Base-by-base conservation (phyloP, 1,139 yeast genomes). In the Saccharomyces hybrid region DNA sequence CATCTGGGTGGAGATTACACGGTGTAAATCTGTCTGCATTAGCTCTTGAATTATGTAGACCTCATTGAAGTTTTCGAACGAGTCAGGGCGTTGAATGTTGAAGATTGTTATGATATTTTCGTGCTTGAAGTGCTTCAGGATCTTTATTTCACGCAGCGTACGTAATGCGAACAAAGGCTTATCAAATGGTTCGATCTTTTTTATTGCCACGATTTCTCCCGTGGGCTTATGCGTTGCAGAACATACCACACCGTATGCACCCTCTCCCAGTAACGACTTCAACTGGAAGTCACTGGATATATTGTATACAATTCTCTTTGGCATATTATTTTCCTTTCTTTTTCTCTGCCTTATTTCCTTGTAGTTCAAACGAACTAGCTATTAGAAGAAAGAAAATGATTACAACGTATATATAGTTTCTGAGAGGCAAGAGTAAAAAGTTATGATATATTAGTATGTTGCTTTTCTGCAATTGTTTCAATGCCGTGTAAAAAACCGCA, bases 231-330 rank as follows among this genome's bases (percentile, higher is more conserved):
- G 96, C 16, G 85, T 73, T 0, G 98, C 99, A 27, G 95, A 84
- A 66, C 98, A 91, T 23, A 93, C 99, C 14, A 93, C 82, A 4
- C 99, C 99, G 66, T 93, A 93, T 1, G 99, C 99, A n/a, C 99
- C 99, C 70, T 91, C 97, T 5, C 99, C 99, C 13, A 89, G 76
- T 58, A 90, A 81, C 61, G 88, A 89, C 51, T 84, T 76, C 53
- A 91, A 83, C 69, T 88, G 90, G 71, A 91, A 91, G 67, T 88
- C 91, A 60, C 88, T 90, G 49, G 93, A 83, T 34, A 93, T 95
- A 66, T 90, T 88, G 75, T 91, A 91, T 14, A 91, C 79, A 51
- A 87, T 80, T 64, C 80, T 79, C 56, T 66, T 67, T 53, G 69
- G 70, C 71, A 68, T 67, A 3, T 42, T 34, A 20, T 16, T 23